These are phyloP conservation scores for Ophiocordyceps australis DNA, from an alignment of 2,329 filamentous ascomycete species.

Conservation along the genomic window DNA sequence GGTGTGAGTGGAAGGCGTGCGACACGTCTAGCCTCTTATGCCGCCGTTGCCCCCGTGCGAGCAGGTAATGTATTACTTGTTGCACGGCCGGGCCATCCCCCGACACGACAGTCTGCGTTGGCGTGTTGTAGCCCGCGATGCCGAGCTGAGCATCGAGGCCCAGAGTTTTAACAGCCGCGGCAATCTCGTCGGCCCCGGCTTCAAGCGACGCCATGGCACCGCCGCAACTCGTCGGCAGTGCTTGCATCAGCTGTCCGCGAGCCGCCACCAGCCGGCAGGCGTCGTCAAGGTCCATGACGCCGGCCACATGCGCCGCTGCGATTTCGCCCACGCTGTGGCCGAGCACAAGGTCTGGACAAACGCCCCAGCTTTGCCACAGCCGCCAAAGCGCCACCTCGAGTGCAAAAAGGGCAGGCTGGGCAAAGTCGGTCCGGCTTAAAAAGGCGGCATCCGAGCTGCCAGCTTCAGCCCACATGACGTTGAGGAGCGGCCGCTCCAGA, in stretches of 20 bases:
- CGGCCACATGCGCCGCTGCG: constrained; percentile 11
- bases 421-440: constrained; percentile 11
- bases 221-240: constrained; percentile 22
- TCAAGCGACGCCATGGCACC: constrained; percentile 11
- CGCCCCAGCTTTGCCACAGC: constrained; percentile 12
- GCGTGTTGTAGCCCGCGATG: constrained; percentile 56
- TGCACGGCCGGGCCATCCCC: constrained; percentile 20
- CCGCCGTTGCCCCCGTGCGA: constrained; percentile 18
- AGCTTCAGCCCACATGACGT: constrained; percentile 11
- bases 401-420: constrained; percentile 14
- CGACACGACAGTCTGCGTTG: constrained; percentile 51
- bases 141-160: constrained; percentile 17
- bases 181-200: constrained; percentile 14
- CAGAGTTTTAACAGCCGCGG: constrained; percentile 17
- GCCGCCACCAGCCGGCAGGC: constrained; percentile 13
- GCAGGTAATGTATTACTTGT: constrained; percentile 20
- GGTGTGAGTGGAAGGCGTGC: constrained; percentile 32
- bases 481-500: constrained; percentile 7
- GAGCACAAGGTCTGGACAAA: constrained; percentile 10
- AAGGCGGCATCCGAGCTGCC: constrained; percentile 6
- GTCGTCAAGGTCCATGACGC: constrained; percentile 11
- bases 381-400: constrained; percentile 12
- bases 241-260: constrained; percentile 23
- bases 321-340: constrained; percentile 9
- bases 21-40: constrained; percentile 24